A percentile compares a stretch with the other conserved stretches of the same genome.
Evolutionary conservation across 768 basidiomycete species (phyloP).

Genomic region (Tricholomella constricta): DNA sequence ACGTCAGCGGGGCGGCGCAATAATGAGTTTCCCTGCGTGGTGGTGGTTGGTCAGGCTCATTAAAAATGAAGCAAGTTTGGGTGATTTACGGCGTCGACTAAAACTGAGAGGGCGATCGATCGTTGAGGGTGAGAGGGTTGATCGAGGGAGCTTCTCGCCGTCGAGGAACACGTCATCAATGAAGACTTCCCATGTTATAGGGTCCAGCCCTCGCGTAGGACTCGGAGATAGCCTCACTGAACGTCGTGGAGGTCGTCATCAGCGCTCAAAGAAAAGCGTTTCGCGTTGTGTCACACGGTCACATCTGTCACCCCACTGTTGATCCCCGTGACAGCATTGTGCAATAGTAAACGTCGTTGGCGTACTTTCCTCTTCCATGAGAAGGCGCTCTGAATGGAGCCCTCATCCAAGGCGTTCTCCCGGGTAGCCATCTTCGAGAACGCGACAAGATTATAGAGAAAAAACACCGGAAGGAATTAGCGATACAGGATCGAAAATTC

Average conservation of each 20-base stretch:
- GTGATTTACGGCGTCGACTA: conserved; percentile 68
- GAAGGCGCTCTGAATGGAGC: no score
- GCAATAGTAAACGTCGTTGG: no score
- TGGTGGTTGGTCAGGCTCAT: neutral
- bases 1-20: conserved; percentile 75
- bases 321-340: no score
- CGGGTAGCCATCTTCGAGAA: conserved; percentile 34
- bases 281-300: no score
- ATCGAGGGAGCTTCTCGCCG: conserved; percentile 58
- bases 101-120: conserved; percentile 62
- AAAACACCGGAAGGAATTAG: conserved; percentile 35
- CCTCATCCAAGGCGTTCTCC: conserved; percentile 24
- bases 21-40: conserved; percentile 69
- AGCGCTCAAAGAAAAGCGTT: no score
- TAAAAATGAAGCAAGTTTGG: conserved; percentile 1
- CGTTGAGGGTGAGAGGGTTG: conserved; percentile 45
- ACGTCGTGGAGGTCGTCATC: no score
- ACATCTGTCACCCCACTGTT: no score
- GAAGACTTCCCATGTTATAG: conserved; percentile 71
- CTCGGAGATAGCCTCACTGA: no score
- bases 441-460: conserved; percentile 39
- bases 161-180: conserved; percentile 75
- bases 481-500: conserved; percentile 29
- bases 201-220: no score
- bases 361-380: no score